phyloP scores from a whole-genome alignment of 768 basidiomycete genomes.

The Mycena capillaripes region DNA sequence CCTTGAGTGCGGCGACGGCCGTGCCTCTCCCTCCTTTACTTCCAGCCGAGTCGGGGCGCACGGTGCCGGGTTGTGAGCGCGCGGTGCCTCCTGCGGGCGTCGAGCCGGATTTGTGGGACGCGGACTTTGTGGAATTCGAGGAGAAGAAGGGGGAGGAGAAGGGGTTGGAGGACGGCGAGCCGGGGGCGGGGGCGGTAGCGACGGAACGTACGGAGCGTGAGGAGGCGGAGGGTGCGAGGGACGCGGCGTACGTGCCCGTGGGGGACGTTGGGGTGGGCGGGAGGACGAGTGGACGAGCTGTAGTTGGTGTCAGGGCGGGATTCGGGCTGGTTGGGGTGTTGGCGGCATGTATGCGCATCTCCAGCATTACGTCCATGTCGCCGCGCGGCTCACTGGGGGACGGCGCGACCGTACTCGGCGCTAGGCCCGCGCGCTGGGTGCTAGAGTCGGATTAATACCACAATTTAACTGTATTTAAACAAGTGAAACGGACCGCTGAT shows the following conservation, averaged over 20 bases:
- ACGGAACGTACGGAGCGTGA: constrained; percentile 60
- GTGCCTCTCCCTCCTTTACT: constrained; percentile 11
- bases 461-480: neutral
- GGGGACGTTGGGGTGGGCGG: constrained; percentile 44
- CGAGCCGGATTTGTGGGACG: neutral
- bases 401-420: constrained; percentile 53
- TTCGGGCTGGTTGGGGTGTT: neutral
- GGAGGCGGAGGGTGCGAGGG: constrained; percentile 47
- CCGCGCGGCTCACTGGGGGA: constrained; percentile 75
- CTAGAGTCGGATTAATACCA: constrained; percentile 40
- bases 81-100: neutral
- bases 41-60: neutral
- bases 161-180: constrained; percentile 43
- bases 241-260: constrained; percentile 58
- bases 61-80: neutral
- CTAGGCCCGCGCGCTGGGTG: constrained; percentile 78
- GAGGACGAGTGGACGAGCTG: constrained; percentile 34
- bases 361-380: constrained; percentile 88
- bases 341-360: constrained; percentile 69
- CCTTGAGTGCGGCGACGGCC: constrained; percentile 71
- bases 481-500: constrained; percentile 68
- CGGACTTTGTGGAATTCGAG: neutral
- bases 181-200: constrained; percentile 47
- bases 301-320: constrained; percentile 43
- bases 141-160: constrained; percentile 30